phyloP scores from a whole-genome alignment of 2,329 filamentous ascomycete genomes.

The Byssoonygena ceratinophila region DNA sequence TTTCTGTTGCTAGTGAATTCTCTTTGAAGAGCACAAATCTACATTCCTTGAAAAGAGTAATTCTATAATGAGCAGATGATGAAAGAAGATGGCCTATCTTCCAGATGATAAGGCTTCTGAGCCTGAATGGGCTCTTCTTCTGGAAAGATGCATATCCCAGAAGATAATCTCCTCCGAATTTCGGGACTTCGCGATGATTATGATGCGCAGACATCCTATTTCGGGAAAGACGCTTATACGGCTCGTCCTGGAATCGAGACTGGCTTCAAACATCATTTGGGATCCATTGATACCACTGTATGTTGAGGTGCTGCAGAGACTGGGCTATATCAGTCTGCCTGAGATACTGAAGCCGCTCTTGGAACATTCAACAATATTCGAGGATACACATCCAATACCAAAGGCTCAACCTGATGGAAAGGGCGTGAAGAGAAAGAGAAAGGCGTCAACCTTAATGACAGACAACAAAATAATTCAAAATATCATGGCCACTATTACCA shows the following conservation, averaged over 20 bases:
- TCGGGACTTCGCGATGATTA: slow-evolving; percentile 28
- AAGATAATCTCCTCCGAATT: slow-evolving; percentile 26
- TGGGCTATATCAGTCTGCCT: slow-evolving; percentile 26
- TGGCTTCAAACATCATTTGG: slow-evolving; percentile 28
- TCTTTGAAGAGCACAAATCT: too few species aligned
- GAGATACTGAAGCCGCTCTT: slow-evolving; percentile 27
- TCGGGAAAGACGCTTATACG: slow-evolving; percentile 27
- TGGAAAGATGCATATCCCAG: slow-evolving; percentile 14
- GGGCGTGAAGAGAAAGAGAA: slow-evolving; percentile 13
- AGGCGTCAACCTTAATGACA: slow-evolving; percentile 29
- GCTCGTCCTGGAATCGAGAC: slow-evolving; percentile 28
- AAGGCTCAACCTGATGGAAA: slow-evolving; percentile 6
- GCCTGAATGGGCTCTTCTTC: slow-evolving; percentile 15
- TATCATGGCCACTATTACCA: slow-evolving; percentile 31
- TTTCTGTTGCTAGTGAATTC: too few species aligned
- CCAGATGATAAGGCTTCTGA: slow-evolving; percentile 4
- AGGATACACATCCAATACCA: not conserved
- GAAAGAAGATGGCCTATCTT: slow-evolving; percentile 3
- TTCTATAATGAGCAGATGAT: too few species aligned
- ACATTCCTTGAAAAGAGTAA: too few species aligned
- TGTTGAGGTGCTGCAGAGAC: slow-evolving; percentile 30
- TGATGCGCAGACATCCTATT: slow-evolving; percentile 26
- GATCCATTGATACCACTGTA: slow-evolving; percentile 36
- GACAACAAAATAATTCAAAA: slow-evolving; percentile 36
- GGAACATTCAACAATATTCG: slow-evolving; percentile 29